Percentiles rank a stretch among this genome's conserved stretches.
phyloP scores from a whole-genome alignment of 768 basidiomycete genomes.

The Crucibulum laeve region DNA sequence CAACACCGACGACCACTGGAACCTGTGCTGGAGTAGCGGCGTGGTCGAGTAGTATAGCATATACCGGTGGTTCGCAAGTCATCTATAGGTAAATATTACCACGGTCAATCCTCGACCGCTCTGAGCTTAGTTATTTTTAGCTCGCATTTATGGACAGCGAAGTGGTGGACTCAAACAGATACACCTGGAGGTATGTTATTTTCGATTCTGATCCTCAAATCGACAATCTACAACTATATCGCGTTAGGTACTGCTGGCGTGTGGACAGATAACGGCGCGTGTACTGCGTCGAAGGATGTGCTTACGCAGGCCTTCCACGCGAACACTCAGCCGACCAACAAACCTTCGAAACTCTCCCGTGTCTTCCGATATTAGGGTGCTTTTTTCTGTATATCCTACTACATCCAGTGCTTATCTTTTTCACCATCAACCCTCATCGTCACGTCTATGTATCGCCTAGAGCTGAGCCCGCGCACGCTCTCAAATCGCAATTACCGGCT shows the following conservation, averaged over 20 bases:
- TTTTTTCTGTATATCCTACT: constrained; percentile 1
- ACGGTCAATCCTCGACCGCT: constrained; percentile 3
- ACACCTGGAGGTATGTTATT: constrained; percentile 41
- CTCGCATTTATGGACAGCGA: constrained; percentile 39
- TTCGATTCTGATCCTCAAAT: neutral
- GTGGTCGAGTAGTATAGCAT: constrained; percentile 44
- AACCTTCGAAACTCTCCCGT: constrained; percentile 23
- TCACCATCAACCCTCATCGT: too few species aligned
- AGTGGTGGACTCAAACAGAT: constrained; percentile 62
- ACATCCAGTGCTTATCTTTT: too few species aligned
- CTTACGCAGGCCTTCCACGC: neutral
- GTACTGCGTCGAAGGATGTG: constrained; percentile 21
- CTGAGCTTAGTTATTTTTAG: constrained; percentile 15
- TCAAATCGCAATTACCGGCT: too few species aligned
- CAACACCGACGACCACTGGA: constrained; percentile 26
- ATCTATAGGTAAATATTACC: constrained; percentile 40
- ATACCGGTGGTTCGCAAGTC: constrained; percentile 48
- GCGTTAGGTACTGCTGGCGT: constrained; percentile 40
- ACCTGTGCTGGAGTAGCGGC: constrained; percentile 44
- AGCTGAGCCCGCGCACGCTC: too few species aligned
- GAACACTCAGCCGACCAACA: too few species aligned
- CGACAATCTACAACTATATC: constrained; percentile 3
- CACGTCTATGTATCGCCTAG: too few species aligned
- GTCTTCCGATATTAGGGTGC: constrained; percentile 9
- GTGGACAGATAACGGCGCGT: constrained; percentile 57